Percentiles rank a stretch among this genome's conserved stretches.
phyloP scores from a whole-genome alignment of 2,329 filamentous ascomycete genomes.

The Botrytis byssoidea region DNA sequence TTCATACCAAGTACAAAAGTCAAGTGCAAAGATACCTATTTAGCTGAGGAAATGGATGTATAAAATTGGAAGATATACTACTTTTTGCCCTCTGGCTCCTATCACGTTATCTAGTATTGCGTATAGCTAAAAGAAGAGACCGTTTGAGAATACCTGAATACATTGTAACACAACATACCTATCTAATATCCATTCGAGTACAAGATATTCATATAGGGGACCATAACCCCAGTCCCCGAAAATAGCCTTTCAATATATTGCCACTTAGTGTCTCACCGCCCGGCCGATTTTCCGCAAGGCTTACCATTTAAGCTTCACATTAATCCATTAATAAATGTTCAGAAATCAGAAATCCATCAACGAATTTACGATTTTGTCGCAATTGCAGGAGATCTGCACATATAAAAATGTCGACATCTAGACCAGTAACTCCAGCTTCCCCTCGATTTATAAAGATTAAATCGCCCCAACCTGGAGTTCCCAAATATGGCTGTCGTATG shows the following conservation, averaged over 20 bases:
- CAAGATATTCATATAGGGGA: conserved; percentile 8
- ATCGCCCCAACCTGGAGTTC: conserved; percentile 55
- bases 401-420: conserved; percentile 34
- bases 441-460: conserved; percentile 50
- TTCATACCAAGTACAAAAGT: neutral
- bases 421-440: conserved; percentile 37
- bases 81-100: neutral
- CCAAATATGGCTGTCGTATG: conserved; percentile 65
- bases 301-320: conserved; percentile 13
- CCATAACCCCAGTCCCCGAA: neutral
- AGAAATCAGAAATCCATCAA: conserved; percentile 1
- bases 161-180: neutral
- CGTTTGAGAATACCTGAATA: neutral
- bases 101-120: neutral
- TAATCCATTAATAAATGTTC: neutral
- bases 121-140: neutral
- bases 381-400: conserved; percentile 5
- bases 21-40: neutral
- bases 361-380: conserved; percentile 16
- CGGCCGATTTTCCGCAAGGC: conserved; percentile 19
- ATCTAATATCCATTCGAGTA: neutral
- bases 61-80: neutral
- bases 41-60: neutral
- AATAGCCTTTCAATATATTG: conserved; percentile 16
- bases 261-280: conserved; percentile 12